These are phyloP conservation scores for Boletus tomentosulus DNA, from an alignment of 768 basidiomycete species.

Conservation along the genomic window DNA sequence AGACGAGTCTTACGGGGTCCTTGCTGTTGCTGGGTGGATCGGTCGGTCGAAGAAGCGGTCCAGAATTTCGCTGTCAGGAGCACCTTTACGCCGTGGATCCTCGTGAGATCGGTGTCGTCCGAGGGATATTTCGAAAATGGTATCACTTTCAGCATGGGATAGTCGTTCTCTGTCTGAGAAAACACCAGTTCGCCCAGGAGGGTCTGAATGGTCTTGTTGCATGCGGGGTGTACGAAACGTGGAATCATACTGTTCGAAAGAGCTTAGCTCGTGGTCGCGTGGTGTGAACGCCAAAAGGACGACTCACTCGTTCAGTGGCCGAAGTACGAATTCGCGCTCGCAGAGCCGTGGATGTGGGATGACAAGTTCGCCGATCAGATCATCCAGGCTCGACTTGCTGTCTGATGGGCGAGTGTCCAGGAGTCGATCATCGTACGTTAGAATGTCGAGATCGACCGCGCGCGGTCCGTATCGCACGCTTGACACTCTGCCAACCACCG, in stretches of 20 bases:
- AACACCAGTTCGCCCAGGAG: constrained; percentile 43
- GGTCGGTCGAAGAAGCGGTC: constrained; percentile 20
- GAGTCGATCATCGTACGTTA: constrained; percentile 63
- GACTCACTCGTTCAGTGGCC: constrained; percentile 80
- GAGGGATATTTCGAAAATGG: constrained; percentile 63
- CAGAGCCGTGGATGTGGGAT: constrained; percentile 78
- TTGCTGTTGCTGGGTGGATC: constrained; percentile 2
- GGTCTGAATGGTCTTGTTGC: constrained; percentile 41
- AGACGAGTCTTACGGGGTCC: constrained; percentile 50
- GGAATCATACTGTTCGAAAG: constrained; percentile 67
- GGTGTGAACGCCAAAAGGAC: no score
- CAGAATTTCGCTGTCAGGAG: constrained; percentile 24
- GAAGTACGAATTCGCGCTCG: constrained; percentile 90
- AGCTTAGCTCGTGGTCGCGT: not conserved
- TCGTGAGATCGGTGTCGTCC: constrained; percentile 4
- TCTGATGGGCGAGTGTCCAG: constrained; percentile 52
- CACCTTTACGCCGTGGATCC: constrained; percentile 6
- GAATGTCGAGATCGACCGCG: constrained; percentile 83
- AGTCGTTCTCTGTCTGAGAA: constrained; percentile 26
- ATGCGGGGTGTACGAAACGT: constrained; percentile 59
- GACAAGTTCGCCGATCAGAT: constrained; percentile 64
- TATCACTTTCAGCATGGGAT: constrained; percentile 66
- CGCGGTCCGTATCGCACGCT: constrained; percentile 84
- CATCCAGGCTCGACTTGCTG: constrained; percentile 50
- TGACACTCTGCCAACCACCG: constrained; percentile 68